Evolutionary conservation across 2,329 filamentous ascomycete genomes (phyloP).

Genomic region (Exophiala phaeomuriformis): DNA sequence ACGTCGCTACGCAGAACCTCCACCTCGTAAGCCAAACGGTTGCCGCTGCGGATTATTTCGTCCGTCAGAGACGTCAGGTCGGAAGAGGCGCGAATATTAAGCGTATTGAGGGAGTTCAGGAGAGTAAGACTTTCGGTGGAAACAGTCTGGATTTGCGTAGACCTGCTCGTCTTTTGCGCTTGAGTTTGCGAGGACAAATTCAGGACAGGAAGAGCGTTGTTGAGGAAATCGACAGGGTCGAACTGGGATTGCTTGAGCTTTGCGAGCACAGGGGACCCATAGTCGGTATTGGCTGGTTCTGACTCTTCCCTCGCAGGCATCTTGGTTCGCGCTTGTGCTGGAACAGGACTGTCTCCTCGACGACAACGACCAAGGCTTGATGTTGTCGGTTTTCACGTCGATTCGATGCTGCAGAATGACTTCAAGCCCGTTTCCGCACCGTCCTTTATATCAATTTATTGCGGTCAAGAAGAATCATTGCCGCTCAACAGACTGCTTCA

Average conservation of each 20-base stretch:
- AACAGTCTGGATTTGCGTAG: slow-evolving; percentile 47
- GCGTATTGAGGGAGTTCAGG: slow-evolving; percentile 80
- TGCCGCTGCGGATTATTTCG: slow-evolving; percentile 84
- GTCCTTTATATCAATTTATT: no score
- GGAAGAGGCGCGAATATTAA: slow-evolving; percentile 33
- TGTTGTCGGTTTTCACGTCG: no score
- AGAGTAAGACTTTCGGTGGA: slow-evolving; percentile 74
- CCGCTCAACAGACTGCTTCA: no score
- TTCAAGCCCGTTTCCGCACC: no score
- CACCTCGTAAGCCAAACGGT: slow-evolving; percentile 85
- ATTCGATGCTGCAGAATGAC: no score
- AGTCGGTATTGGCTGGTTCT: not conserved
- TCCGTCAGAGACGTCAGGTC: slow-evolving; percentile 51
- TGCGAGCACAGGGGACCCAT: slow-evolving; percentile 4
- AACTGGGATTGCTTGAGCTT: slow-evolving; percentile 46
- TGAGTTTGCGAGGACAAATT: slow-evolving; percentile 42
- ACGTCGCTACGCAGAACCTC: slow-evolving; percentile 88
- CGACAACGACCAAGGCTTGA: no score
- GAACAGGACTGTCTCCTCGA: not conserved
- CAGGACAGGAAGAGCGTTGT: slow-evolving; percentile 65
- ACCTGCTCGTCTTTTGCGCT: slow-evolving; percentile 49
- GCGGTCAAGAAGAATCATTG: no score
- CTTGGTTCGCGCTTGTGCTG: not conserved
- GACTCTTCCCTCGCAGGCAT: slow-evolving; percentile 13
- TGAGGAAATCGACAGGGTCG: slow-evolving; percentile 79